Percentiles rank a stretch among this genome's conserved stretches.
Conservation (phyloP, 306 rosid species). For the Alnus rubra region DNA sequence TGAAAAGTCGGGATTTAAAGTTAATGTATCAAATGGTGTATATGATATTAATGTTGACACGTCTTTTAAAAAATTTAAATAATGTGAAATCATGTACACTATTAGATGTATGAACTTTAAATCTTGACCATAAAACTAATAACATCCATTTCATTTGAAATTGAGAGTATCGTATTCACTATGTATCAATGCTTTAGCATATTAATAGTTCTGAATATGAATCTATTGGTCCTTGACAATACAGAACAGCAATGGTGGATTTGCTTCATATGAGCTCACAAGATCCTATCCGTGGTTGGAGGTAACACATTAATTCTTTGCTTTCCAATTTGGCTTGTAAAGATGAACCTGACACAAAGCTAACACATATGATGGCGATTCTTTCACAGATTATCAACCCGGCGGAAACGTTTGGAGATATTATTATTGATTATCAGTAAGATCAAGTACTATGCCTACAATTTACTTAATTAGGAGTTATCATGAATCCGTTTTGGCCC, state of each 20-base stretch:
- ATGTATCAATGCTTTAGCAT: background rate
- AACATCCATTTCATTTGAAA: no score
- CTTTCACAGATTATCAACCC: conserved; percentile 62
- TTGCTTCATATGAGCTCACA: conserved; percentile 83
- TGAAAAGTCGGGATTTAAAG: no score
- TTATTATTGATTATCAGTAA: conserved; percentile 70
- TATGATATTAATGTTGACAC: no score
- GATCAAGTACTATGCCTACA: conserved; percentile 15
- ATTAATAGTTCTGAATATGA: background rate
- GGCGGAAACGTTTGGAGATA: conserved; percentile 61
- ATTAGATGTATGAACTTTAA: no score
- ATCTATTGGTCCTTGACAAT: background rate
- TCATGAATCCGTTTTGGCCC: background rate
- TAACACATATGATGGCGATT: conserved; percentile 17
- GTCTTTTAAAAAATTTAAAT: no score
- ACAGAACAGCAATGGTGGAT: conserved; percentile 75
- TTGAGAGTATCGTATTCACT: no score
- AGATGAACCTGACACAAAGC: background rate
- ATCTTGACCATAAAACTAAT: no score
- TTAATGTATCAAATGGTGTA: no score
- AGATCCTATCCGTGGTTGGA: conserved; percentile 76
- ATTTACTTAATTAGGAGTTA: background rate
- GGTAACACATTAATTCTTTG: conserved; percentile 31
- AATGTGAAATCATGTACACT: no score
- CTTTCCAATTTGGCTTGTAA: background rate